Base-by-base conservation (phyloP, 257 asterid genomes). In the Schizonepeta tenuifolia region DNA sequence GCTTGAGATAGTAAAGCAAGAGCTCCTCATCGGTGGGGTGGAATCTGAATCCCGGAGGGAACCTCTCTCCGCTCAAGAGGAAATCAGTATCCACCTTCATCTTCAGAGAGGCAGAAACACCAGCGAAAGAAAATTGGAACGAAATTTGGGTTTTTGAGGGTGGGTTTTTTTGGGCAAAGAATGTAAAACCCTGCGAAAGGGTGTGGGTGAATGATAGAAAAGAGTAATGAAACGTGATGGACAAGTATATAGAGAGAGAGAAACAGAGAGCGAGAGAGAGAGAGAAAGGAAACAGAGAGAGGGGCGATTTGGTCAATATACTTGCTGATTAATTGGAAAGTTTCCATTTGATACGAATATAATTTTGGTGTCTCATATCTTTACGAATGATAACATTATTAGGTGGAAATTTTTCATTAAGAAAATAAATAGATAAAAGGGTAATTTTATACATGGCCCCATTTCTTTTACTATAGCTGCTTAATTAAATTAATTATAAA, bases 1-100 rank as follows among this genome's bases (percentile, higher is more conserved):
- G 69, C 84, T 90, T 90, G 24, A 92, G 79, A 61, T 90, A 84
- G 84, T 85, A 92, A 15, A 90, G 80, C 35, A 92, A 86, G 53
- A 92, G 83, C 79, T 92, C 98, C 75, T 92, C 98, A 31, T 92
- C 98, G 8, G 98, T 90, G 3, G 98, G 98, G 71, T 92, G 97
- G 73, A 92, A 92, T 59, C 98, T 79, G 83, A 92, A 92, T 18
- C 98, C 98, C 26, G 98, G 98, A 3, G 96, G 90, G 24, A 88
- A 92, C 17, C 58, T 36, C 11, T 75, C 69, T 6, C 84, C 86
- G 33, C 70, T 80, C 0, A 55, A 72, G 24, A 86, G 70, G 44
- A 78, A 79, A 65, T 78, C 88, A 15, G 74, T 73, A 14, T 43
- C 57, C 71, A 73, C 41, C 75, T 21, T 60, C 75, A 81, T 84